Conservation (phyloP, 73 alveolate species). For the Paramecium octaurelia region DNA sequence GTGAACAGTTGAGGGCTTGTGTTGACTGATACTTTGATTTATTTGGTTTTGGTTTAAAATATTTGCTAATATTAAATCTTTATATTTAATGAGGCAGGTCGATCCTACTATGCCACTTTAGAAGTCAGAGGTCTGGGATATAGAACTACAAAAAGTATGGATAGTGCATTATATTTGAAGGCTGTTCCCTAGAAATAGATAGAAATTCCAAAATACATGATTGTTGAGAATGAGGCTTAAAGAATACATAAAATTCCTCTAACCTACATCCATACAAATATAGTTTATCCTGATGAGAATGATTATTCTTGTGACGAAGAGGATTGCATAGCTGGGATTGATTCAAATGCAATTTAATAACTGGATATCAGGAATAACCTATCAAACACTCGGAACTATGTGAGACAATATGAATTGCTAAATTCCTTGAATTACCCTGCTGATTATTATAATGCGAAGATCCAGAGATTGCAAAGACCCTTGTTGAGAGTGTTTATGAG, state of each 20-base stretch:
- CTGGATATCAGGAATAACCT: conserved; percentile 1
- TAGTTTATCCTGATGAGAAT: conserved; percentile 33
- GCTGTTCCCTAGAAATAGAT: background rate
- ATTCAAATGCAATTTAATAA: background rate
- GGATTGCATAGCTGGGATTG: background rate
- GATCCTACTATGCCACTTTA: background rate
- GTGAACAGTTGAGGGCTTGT: background rate
- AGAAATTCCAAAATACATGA: background rate
- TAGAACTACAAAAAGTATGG: background rate
- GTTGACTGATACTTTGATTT: background rate
- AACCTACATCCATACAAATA: background rate
- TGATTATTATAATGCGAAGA: conserved; percentile 6
- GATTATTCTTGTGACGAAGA: conserved; percentile 38
- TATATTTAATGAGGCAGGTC: background rate
- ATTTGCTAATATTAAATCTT: background rate
- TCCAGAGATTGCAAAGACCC: background rate
- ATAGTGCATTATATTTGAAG: background rate
- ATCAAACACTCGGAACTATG: background rate
- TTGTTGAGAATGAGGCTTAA: background rate
- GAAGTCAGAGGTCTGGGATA: background rate
- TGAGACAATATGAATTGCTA: background rate
- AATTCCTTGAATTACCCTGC: background rate
- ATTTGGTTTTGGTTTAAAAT: background rate
- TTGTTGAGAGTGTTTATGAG: conserved; percentile 25
- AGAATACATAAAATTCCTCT: background rate